Evolutionary conservation across 352 stramenopile species (phyloP).

Genomic region (Thalassiosira pacifica): DNA sequence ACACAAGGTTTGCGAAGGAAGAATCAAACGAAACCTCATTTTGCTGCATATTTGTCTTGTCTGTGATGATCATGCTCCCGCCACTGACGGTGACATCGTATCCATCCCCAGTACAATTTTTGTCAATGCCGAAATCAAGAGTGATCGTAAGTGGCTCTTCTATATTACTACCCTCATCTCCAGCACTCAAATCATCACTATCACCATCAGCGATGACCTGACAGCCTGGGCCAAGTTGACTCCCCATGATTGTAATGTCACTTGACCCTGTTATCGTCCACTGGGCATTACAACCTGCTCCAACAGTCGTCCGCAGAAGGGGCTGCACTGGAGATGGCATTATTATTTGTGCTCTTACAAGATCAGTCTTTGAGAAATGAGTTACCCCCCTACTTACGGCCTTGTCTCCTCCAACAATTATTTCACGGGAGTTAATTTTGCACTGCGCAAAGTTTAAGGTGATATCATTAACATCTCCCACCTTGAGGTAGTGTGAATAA

Average conservation of each 20-base stretch:
- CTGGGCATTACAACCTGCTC: slow-evolving; percentile 14
- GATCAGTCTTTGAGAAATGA: background rate
- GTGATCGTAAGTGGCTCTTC: background rate
- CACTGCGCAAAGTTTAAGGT: slow-evolving; percentile 13
- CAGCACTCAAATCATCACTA: background rate
- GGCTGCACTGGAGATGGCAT: slow-evolving; percentile 30
- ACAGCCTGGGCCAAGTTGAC: slow-evolving; percentile 4
- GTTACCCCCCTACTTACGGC: slow-evolving; percentile 4
- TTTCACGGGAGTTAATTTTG: slow-evolving; percentile 15
- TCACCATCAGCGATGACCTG: slow-evolving; percentile 1
- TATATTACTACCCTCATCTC: background rate
- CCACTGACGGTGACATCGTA: background rate
- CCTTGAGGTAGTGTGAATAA: too few relatives aligned
- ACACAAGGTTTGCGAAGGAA: background rate
- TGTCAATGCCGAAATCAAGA: background rate
- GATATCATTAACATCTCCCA: background rate
- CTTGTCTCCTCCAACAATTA: slow-evolving; percentile 8
- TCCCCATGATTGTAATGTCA: slow-evolving; percentile 26
- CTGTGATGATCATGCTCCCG: background rate
- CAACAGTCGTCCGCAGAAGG: slow-evolving; percentile 15
- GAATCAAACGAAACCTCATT: background rate
- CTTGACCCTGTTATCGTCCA: slow-evolving; percentile 20
- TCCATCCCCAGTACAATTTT: background rate
- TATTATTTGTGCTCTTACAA: slow-evolving; percentile 5
- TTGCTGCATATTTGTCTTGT: background rate